Conservation (phyloP, 768 basidiomycete species). For the Lactarius trivialis region DNA sequence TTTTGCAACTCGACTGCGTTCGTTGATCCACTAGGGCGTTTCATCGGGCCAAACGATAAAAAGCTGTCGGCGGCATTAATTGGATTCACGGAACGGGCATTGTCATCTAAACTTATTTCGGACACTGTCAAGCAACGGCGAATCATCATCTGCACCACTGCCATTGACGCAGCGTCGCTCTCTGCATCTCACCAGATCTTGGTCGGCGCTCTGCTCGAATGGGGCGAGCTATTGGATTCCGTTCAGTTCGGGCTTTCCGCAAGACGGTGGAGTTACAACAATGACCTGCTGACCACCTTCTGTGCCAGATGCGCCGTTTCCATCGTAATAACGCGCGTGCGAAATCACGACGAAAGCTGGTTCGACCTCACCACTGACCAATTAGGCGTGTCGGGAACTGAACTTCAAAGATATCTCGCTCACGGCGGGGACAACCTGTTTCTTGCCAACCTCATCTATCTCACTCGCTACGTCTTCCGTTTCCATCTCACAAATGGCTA, state of each 20-base stretch:
- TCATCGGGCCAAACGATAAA: slow-evolving; percentile 7
- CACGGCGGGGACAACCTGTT: background rate
- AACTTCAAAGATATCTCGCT: background rate
- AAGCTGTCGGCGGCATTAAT: background rate
- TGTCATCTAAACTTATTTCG: slow-evolving; percentile 1
- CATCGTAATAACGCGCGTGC: background rate
- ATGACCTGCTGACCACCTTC: background rate
- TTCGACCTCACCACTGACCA: background rate
- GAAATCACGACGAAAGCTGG: slow-evolving; percentile 3
- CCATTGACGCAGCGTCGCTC: background rate
- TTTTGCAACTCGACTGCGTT: slow-evolving; percentile 5
- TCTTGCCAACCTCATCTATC: slow-evolving; percentile 2
- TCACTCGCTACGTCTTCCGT: background rate
- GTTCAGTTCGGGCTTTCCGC: slow-evolving; percentile 2
- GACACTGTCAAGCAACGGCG: slow-evolving; percentile 10
- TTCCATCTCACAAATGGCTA: background rate
- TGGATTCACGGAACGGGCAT: slow-evolving; percentile 1
- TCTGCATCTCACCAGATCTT: slow-evolving; percentile 2
- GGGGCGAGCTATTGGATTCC: background rate
- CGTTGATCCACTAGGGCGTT: background rate
- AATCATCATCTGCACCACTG: slow-evolving; percentile 1
- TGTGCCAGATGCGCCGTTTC: slow-evolving; percentile 5
- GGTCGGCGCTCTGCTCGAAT: slow-evolving; percentile 2
- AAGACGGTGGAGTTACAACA: background rate
- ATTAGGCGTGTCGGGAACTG: background rate